Conservation (phyloP, 1,284 basidiomycete species). For the Boletellus deceptivus region DNA sequence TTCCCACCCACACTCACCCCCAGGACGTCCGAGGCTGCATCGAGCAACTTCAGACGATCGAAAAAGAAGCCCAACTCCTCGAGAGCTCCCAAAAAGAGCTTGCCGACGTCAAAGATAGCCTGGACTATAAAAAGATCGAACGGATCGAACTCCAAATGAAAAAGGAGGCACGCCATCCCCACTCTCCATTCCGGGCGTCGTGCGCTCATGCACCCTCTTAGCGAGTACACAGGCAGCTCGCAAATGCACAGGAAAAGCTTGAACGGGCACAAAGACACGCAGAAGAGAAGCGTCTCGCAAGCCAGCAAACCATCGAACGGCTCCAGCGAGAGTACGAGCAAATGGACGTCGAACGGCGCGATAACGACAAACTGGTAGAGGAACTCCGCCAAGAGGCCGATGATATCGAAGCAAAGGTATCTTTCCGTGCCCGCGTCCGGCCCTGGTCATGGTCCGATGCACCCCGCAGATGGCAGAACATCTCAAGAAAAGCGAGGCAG, state of each 20-base stretch:
- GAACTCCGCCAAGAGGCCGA: conserved; percentile 67
- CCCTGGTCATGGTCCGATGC: conserved; percentile 2
- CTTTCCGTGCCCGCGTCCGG: not conserved
- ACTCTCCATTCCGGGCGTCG: not conserved
- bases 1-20: not conserved
- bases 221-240: conserved; percentile 73
- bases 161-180: conserved; percentile 51
- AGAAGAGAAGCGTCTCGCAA: conserved; percentile 68
- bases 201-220: conserved; percentile 30
- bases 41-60: conserved; percentile 69
- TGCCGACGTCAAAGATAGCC: conserved; percentile 58
- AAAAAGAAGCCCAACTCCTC: conserved; percentile 63
- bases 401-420: conserved; percentile 61
- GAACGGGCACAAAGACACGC: conserved; percentile 71
- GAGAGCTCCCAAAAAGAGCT: conserved; percentile 64
- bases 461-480: conserved; percentile 66
- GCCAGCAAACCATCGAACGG: conserved; percentile 66
- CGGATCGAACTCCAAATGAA: conserved; percentile 63
- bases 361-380: conserved; percentile 74
- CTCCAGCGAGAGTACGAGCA: conserved; percentile 74
- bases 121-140: conserved; percentile 72
- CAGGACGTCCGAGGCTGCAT: conserved; percentile 68
- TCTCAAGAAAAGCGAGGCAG: conserved; percentile 65
- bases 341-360: conserved; percentile 68
- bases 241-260: conserved; percentile 75